Percentiles rank a stretch among this genome's conserved stretches.
Conservation (phyloP, 2,329 filamentous ascomycete species). For the Penicillium sp. region DNA sequence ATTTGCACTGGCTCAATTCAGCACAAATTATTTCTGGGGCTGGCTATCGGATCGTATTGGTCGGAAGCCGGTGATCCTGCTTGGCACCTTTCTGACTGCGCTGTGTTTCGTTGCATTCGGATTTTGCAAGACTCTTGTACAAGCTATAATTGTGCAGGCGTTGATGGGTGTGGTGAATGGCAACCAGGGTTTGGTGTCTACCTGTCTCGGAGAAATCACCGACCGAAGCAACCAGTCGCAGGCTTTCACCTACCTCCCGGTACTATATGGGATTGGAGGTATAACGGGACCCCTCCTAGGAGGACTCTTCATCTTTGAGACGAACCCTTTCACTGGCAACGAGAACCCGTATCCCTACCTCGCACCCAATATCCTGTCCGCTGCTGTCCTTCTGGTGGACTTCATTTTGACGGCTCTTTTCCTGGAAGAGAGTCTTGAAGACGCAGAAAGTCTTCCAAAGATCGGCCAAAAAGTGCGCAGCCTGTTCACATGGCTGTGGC, state of each 20-base stretch:
- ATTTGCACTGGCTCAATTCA: conserved; percentile 88
- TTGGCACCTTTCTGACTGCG: conserved; percentile 79
- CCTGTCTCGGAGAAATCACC: conserved; percentile 90
- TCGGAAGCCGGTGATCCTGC: conserved; percentile 75
- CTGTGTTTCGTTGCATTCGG: conserved; percentile 82
- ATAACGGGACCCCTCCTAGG: conserved; percentile 93
- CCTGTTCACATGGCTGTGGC: conserved; percentile 67
- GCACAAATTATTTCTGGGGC: conserved; percentile 90
- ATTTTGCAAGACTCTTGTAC: conserved; percentile 77
- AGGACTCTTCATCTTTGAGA: conserved; percentile 70
- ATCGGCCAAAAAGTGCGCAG: conserved; percentile 58
- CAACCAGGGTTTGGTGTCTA: conserved; percentile 90
- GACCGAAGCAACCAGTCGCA: conserved; percentile 91
- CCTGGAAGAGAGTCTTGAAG: conserved; percentile 81
- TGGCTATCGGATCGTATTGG: conserved; percentile 77
- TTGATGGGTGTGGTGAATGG: conserved; percentile 93
- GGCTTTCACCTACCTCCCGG: conserved; percentile 90
- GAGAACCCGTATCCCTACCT: conserved; percentile 74
- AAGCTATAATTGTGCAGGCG: conserved; percentile 80
- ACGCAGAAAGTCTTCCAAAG: conserved; percentile 60
- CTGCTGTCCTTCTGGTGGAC: conserved; percentile 68
- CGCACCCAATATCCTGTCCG: conserved; percentile 76
- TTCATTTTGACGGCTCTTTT: conserved; percentile 73
- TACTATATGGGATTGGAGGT: conserved; percentile 92
- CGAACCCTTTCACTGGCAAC: conserved; percentile 55